A percentile compares a stretch with the other conserved stretches of the same genome.
Conservation (phyloP, 1,284 basidiomycete genomes). For the Puccinia polysora region DNA sequence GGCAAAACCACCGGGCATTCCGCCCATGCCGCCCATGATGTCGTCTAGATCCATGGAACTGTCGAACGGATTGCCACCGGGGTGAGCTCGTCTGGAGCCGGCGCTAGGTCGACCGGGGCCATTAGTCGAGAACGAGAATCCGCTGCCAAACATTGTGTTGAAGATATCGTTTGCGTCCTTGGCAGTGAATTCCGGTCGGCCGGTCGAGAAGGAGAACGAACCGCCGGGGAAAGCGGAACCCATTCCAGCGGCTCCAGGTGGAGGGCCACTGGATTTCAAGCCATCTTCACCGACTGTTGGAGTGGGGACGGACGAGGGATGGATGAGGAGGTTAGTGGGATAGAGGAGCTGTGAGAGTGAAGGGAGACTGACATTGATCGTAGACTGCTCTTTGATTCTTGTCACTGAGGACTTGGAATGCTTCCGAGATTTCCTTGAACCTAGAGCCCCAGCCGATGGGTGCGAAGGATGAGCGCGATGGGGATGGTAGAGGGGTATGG, state of each 20-base stretch:
- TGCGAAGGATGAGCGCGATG: background rate
- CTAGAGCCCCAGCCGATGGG: background rate
- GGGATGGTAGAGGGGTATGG: background rate
- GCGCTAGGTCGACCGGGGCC: constrained; percentile 51
- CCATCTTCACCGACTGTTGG: constrained; percentile 32
- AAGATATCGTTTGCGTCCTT: constrained; percentile 87
- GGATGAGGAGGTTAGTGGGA: background rate
- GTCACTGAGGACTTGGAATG: constrained; percentile 92
- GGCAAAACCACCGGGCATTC: constrained; percentile 50
- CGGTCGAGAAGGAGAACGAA: constrained; percentile 31
- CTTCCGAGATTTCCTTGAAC: constrained; percentile 71
- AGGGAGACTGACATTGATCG: constrained; percentile 63
- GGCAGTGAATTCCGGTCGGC: constrained; percentile 61
- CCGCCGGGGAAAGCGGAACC: constrained; percentile 20
- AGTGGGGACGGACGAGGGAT: background rate
- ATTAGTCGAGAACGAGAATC: constrained; percentile 46
- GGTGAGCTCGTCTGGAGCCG: constrained; percentile 47
- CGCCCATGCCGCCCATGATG: constrained; percentile 57
- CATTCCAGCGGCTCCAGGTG: constrained; percentile 17
- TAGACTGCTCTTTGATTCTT: constrained; percentile 87
- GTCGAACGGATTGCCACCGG: constrained; percentile 46
- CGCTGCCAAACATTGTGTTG: constrained; percentile 62
- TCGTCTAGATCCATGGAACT: constrained; percentile 45
- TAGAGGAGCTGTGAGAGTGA: background rate
- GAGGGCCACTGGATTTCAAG: constrained; percentile 20